These are phyloP conservation scores for Zopfia rhizophila DNA, from an alignment of 2,329 filamentous ascomycete species.

Conservation along the genomic window DNA sequence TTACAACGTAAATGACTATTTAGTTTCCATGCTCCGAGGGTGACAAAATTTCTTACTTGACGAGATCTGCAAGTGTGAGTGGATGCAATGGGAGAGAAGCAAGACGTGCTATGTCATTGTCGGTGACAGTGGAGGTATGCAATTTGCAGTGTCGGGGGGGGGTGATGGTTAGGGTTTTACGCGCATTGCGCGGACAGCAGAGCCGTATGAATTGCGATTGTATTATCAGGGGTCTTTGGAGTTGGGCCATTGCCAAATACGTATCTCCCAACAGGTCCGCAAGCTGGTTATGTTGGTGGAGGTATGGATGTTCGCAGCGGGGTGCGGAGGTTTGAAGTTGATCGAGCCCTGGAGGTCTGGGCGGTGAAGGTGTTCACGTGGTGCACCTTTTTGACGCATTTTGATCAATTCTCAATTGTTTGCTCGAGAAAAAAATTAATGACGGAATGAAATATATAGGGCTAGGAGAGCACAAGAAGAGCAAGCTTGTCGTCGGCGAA, in stretches of 20 bases:
- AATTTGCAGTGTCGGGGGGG: conserved; percentile 30
- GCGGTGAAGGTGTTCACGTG: conserved; percentile 10
- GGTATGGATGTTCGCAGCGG: not conserved
- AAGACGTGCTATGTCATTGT: conserved; percentile 81
- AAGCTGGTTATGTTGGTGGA: not conserved
- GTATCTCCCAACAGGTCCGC: conserved; percentile 1
- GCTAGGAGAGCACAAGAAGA: too few species aligned
- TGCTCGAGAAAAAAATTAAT: too few species aligned
- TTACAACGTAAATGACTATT: not conserved
- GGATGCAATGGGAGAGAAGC: conserved; percentile 82
- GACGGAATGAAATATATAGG: too few species aligned
- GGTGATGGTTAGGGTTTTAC: too few species aligned
- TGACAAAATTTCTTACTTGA: conserved; percentile 75
- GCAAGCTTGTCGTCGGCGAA: too few species aligned
- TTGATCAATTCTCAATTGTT: too few species aligned
- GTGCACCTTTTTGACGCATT: too few species aligned
- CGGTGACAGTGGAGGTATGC: conserved; percentile 61
- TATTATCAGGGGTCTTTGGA: conserved; percentile 48
- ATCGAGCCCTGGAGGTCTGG: conserved; percentile 2
- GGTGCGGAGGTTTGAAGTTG: not conserved
- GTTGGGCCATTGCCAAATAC: conserved; percentile 35
- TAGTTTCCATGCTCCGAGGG: not conserved
- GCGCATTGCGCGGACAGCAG: conserved; percentile 39
- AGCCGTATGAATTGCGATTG: conserved; percentile 49
- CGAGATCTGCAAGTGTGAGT: conserved; percentile 85